Evolutionary conservation across 1,284 basidiomycete species (phyloP), one percentile per base, ranked within the genome.

Genomic region (Apiotrichum gracile): DNA sequence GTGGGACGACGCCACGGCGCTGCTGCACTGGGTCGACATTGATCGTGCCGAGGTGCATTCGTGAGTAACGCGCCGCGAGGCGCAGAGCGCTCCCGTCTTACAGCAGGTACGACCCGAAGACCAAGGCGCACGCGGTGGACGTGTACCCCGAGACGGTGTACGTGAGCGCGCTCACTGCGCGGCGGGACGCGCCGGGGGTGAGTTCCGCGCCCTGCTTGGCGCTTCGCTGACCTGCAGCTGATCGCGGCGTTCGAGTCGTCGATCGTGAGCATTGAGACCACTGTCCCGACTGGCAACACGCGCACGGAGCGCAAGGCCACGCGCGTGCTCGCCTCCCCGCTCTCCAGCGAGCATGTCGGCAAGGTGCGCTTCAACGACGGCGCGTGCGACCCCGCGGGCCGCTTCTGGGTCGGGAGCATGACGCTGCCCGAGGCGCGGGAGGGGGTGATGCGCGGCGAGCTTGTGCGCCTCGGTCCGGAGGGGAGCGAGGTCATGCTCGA

Each of bases 351-450:
- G 19, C 8, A 51, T 3, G 57, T 62, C 17, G 41, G 57, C 10
- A 46, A 58, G 25, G 62, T 63, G 21, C 56, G 73, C 16, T 73
- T 76, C 63, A 76, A 75, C 47, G 75, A 76, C 61, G 74, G 73
- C 17, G 68, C 66, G 7, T 64, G 64, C 31, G 74, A 75, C 58
- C 63, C 68, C 1, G 34, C 55, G 3, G 74, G 75, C 1, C 55
- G 70, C 26, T 63, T 74, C n/a, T 67, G 62, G 19, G 61, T 59
- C 25, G 71, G 71, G 2, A 63, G 61, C 40, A 71, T 70, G 67
- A 62, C 61, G 1, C 42, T 58, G 14, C 54, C 58, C 8, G 59
- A 62, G 27, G 45, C 47, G 29, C 51, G 58, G 8, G 61, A 55
- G 29, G 58, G 57, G 2, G 29, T 34, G 14, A 60, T 60, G 24